Base-by-base conservation (phyloP, 1,284 basidiomycete species). In the Malassezia yamatoensis region DNA sequence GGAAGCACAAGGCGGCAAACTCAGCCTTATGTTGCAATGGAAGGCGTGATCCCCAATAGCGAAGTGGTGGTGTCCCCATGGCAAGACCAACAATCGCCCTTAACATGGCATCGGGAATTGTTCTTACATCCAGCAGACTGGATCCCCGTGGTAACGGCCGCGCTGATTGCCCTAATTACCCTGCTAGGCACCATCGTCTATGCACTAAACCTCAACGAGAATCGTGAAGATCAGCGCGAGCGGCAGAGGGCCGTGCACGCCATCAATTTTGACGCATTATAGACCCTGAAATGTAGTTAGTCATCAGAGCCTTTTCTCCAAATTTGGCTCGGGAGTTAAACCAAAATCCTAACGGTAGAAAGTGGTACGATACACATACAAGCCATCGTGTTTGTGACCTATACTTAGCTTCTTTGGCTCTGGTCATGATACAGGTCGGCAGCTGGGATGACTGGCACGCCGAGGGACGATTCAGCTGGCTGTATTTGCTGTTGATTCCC, bases 21-120 rank as follows among this genome's bases (percentile, higher is more conserved):
- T 5, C 74, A 83, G 43, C 87, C 94, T 69, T 86, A 79, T 63
- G 87, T 93, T 72, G 85, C 86, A 65, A 85, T 98, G 79, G 94
- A 98, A 72, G 90, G 91, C 29, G 85, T 99, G 15, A 90, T 99
- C 42, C 94, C 94, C 0, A 98, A 99, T 75, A 93, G 89, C 5
- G 90, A 93, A 68, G 83, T 99, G 8, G 85, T 98, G n/a, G 88
- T 98, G 64, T 83, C 87, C 41, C 91, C 91, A 0, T 86, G 86
- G 3, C 77, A 77, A 53, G 64, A 80, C 0, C 75, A 34, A 13
- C 41, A 16, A 24, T 32, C 24, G 73, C 63, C 63, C 18, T 54
- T 51, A 46, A 77, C 77, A 35, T 99, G 94, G 94, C 86, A 83
- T 64, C 82, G 84, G 55, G 87, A 96, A 78, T 77, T 98, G 56